These are phyloP conservation scores for Fusarium brevicatenulatum DNA, from an alignment of 2,329 filamentous ascomycete genomes.

Conservation along the genomic window DNA sequence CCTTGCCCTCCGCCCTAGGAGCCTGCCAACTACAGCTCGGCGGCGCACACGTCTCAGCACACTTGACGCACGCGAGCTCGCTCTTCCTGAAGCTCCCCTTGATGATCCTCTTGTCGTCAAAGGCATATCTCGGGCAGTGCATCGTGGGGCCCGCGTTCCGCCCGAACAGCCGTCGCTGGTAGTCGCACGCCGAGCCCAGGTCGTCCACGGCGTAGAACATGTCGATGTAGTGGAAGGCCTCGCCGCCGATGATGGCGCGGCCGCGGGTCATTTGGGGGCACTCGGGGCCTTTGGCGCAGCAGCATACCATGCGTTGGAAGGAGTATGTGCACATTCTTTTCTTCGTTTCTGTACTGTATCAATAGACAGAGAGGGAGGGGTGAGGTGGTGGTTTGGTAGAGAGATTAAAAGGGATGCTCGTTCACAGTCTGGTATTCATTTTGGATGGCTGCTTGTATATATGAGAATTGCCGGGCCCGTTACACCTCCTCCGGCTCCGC, in stretches of 20 bases:
- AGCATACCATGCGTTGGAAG: constrained; percentile 43
- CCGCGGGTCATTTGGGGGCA: constrained; percentile 42
- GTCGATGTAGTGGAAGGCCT: constrained; percentile 42
- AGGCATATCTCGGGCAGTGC: constrained; percentile 41
- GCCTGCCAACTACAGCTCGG: constrained; percentile 44
- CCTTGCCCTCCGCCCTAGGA: constrained; percentile 22
- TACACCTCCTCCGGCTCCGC: constrained; percentile 33
- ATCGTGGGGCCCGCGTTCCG: constrained; percentile 37
- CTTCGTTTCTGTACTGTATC: too few species aligned
- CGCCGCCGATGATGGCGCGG: constrained; percentile 35
- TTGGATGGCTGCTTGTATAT: constrained; percentile 6
- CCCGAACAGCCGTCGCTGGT: constrained; percentile 42
- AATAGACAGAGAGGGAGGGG: too few species aligned
- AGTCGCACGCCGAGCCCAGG: constrained; percentile 43
- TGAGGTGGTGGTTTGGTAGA: too few species aligned
- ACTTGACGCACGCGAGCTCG: constrained; percentile 42
- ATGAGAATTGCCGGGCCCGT: constrained; percentile 23
- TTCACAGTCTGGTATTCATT: not conserved
- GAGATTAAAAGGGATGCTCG: not conserved
- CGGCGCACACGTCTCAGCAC: constrained; percentile 43
- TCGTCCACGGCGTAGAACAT: constrained; percentile 42
- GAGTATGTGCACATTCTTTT: constrained; percentile 43
- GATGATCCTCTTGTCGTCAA: constrained; percentile 43
- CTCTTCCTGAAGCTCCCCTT: constrained; percentile 41
- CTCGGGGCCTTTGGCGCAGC: constrained; percentile 43